Percentiles rank a stretch among this genome's conserved stretches.
Evolutionary conservation across 2,329 filamentous ascomycete species (phyloP).

Genomic region (Diplodia sapinea): DNA sequence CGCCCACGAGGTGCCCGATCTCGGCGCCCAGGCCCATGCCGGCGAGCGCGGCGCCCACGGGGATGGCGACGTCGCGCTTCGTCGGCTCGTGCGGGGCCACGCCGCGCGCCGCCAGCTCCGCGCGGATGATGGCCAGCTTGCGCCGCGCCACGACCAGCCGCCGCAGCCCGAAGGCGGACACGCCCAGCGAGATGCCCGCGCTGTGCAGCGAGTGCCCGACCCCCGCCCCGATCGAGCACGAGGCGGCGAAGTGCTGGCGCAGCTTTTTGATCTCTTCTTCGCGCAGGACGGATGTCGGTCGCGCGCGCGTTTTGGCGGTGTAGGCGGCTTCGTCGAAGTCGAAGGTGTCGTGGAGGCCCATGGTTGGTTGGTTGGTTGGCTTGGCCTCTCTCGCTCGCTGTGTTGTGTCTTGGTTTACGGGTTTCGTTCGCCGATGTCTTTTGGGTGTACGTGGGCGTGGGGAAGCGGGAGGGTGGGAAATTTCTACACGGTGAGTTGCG

Average conservation of each 20-base stretch:
- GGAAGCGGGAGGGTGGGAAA: background rate
- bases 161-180: slow-evolving; percentile 8
- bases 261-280: slow-evolving; percentile 22
- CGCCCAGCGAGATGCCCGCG: slow-evolving; percentile 17
- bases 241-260: slow-evolving; percentile 15
- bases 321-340: slow-evolving; percentile 20
- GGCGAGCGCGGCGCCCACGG: slow-evolving; percentile 3
- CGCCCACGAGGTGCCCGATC: slow-evolving; percentile 2
- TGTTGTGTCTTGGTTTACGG: background rate
- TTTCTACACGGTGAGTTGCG: background rate
- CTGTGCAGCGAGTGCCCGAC: slow-evolving; percentile 10
- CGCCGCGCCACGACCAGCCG: slow-evolving; percentile 1
- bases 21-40: slow-evolving; percentile 12
- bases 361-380: background rate
- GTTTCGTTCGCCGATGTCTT: too few species aligned
- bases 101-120: background rate
- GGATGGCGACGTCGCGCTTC: slow-evolving; percentile 19
- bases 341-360: slow-evolving; percentile 28
- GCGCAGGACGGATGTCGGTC: background rate
- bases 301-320: slow-evolving; percentile 2
- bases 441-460: background rate
- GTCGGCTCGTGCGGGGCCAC: slow-evolving; percentile 6
- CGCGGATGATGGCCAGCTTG: slow-evolving; percentile 23
- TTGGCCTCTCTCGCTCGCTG: background rate
- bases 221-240: slow-evolving; percentile 13